Evolutionary conservation across 495 filamentous ascomycete genomes (phyloP).

Genomic region (Clavariopsis aquatica): DNA sequence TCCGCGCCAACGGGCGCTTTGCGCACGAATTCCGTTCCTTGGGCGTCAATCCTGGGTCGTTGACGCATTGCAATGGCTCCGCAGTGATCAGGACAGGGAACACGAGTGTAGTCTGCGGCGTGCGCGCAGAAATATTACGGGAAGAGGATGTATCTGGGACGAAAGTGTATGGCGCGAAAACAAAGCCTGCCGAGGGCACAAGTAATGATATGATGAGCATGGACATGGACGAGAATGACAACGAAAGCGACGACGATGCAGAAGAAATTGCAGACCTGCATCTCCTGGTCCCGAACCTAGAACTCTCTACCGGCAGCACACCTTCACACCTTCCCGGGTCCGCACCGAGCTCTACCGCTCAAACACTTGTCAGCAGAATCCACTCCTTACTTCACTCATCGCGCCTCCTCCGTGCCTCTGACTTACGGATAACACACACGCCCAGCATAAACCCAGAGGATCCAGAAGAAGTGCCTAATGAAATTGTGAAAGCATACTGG

Average conservation of each 20-base stretch:
- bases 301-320: slow-evolving; percentile 83
- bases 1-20: slow-evolving; percentile 76
- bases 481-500: slow-evolving; percentile 84
- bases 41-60: slow-evolving; percentile 71
- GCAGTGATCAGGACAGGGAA: slow-evolving; percentile 85
- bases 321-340: slow-evolving; percentile 81
- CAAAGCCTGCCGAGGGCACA: slow-evolving; percentile 29
- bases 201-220: slow-evolving; percentile 44
- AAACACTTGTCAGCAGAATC: slow-evolving; percentile 77
- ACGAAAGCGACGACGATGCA: slow-evolving; percentile 53
- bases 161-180: background rate
- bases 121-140: slow-evolving; percentile 81
- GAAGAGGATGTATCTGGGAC: slow-evolving; percentile 65
- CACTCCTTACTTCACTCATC: slow-evolving; percentile 71
- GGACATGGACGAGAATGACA: slow-evolving; percentile 52
- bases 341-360: slow-evolving; percentile 75
- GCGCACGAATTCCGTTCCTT: slow-evolving; percentile 68
- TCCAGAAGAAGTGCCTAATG: slow-evolving; percentile 48
- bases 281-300: slow-evolving; percentile 89
- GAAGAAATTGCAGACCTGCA: slow-evolving; percentile 59
- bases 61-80: slow-evolving; percentile 85
- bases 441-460: slow-evolving; percentile 39
- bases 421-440: slow-evolving; percentile 70
- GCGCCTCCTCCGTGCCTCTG: slow-evolving; percentile 59
- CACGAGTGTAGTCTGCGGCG: slow-evolving; percentile 87